These are phyloP conservation scores for Penicillium occitanis DNA, from an alignment of 2,329 filamentous ascomycete genomes.

Conservation along the genomic window DNA sequence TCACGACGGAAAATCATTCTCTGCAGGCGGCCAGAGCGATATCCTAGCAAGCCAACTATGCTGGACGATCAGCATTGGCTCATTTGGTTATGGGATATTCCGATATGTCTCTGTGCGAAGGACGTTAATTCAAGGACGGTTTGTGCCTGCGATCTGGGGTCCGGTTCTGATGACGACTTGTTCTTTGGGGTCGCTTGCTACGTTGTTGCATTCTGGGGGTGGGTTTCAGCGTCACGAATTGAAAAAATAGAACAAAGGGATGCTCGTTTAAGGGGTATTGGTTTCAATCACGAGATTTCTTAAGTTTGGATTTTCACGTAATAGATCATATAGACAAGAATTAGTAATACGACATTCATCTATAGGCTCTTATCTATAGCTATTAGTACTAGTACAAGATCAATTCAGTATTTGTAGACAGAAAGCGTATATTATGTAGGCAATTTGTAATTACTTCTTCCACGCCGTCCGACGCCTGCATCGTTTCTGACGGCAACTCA, in stretches of 20 bases:
- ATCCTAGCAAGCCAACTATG: slow-evolving; percentile 26
- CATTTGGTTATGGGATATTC: slow-evolving; percentile 31
- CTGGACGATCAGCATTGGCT: slow-evolving; percentile 31
- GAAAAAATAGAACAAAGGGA: no score
- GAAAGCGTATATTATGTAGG: not conserved
- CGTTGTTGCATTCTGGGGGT: slow-evolving; percentile 17
- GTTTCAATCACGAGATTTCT: no score
- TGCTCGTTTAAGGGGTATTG: no score
- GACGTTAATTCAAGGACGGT: slow-evolving; percentile 29
- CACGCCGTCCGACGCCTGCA: not conserved
- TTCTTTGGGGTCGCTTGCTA: slow-evolving; percentile 22
- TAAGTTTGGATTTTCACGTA: not conserved
- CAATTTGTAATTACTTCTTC: not conserved
- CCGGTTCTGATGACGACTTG: slow-evolving; percentile 32
- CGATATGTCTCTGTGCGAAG: slow-evolving; percentile 30
- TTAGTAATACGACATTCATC: not conserved
- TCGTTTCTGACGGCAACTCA: not conserved
- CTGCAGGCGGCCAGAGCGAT: not conserved
- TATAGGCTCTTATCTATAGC: not conserved
- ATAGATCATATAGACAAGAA: not conserved
- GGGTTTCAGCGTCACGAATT: slow-evolving; percentile 4
- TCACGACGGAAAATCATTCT: not conserved
- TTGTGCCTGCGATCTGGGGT: slow-evolving; percentile 34
- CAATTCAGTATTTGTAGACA: not conserved
- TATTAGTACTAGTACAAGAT: not conserved